These are phyloP conservation scores for Xylaria palmicola DNA, from an alignment of 495 filamentous ascomycete genomes.

Conservation along the genomic window DNA sequence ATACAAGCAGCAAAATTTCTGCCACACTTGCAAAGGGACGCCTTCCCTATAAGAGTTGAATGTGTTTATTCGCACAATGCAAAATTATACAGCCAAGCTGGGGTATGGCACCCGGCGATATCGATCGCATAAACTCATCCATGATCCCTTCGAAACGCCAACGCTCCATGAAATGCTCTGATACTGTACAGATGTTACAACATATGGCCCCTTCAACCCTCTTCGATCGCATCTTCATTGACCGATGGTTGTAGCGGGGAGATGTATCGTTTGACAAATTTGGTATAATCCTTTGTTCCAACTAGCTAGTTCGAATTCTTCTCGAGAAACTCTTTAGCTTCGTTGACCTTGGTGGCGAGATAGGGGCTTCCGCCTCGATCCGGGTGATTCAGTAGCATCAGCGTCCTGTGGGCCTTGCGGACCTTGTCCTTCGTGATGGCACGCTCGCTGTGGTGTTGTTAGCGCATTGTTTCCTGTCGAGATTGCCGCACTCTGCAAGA, in stretches of 20 bases:
- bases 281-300: neutral
- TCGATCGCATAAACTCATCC: conserved; percentile 13
- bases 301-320: conserved; percentile 48
- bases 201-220: neutral
- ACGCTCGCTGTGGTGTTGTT: conserved; percentile 62
- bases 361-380: conserved; percentile 97
- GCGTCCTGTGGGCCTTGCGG: conserved; percentile 90
- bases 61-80: conserved; percentile 11
- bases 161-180: conserved; percentile 31
- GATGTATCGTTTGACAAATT: neutral
- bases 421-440: conserved; percentile 85
- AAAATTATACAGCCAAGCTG: neutral
- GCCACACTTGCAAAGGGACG: neutral
- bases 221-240: neutral
- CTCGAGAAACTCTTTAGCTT: conserved; percentile 94
- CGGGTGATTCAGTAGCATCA: conserved; percentile 98
- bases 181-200: conserved; percentile 22
- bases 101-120: conserved; percentile 13
- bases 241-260: neutral
- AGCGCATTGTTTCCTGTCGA: neutral
- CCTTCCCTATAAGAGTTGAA: conserved; percentile 1
- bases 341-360: conserved; percentile 94
- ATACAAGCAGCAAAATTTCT: too few relatives aligned
- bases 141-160: conserved; percentile 24
- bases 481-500: neutral